Conservation (phyloP, 495 filamentous ascomycete species). For the Annulohypoxylon maeteangense region DNA sequence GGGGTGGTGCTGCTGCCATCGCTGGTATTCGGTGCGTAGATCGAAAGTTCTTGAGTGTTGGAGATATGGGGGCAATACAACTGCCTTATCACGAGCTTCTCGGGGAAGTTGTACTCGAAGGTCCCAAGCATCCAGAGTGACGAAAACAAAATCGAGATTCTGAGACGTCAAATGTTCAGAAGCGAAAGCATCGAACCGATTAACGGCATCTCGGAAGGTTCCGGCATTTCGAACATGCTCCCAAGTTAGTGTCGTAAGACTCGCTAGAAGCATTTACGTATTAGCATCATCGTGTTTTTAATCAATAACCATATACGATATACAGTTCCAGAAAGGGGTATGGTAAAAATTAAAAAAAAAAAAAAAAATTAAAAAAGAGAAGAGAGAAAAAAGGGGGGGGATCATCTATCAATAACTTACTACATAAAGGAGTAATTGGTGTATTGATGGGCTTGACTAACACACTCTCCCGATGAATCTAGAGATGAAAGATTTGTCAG, state of each 20-base stretch:
- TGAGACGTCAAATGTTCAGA: conserved; percentile 85
- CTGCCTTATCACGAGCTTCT: conserved; percentile 96
- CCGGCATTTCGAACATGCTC: conserved; percentile 97
- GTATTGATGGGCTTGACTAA: conserved; percentile 99
- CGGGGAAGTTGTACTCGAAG: conserved; percentile 96
- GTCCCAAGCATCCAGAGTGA: conserved; percentile 98
- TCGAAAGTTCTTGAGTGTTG: conserved; percentile 98
- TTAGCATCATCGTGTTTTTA: conserved; percentile 12
- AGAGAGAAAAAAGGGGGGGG: conserved; percentile 8
- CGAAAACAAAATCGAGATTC: conserved; percentile 95
- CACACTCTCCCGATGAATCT: conserved; percentile 94
- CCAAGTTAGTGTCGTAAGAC: conserved; percentile 97
- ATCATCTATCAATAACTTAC: conserved; percentile 67
- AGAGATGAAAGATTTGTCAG: conserved; percentile 36
- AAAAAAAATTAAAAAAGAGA: neutral
- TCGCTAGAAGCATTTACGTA: conserved; percentile 67
- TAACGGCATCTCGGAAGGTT: conserved; percentile 95
- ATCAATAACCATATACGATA: neutral
- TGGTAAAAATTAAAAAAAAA: neutral
- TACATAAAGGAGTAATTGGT: conserved; percentile 97
- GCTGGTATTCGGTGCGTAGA: conserved; percentile 94
- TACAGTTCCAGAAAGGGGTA: neutral
- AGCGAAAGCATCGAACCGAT: conserved; percentile 91
- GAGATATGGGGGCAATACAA: conserved; percentile 94
- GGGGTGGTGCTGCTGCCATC: conserved; percentile 97